Base-by-base conservation (phyloP, 2,329 filamentous ascomycete species). In the Exophiala viscosa region DNA sequence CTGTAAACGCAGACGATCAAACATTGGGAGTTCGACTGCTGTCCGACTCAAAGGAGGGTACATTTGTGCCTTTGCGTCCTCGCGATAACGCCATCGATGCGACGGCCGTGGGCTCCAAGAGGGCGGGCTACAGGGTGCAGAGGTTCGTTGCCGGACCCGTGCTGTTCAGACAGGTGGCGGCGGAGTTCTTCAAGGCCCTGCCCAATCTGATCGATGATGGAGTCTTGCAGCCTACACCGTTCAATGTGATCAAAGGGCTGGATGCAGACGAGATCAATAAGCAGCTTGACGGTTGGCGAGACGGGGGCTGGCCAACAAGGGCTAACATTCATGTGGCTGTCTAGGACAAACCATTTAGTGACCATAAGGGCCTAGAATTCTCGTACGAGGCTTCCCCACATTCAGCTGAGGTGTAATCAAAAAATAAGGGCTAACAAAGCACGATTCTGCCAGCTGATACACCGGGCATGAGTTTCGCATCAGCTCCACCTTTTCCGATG, bases 21-120 rank as follows among this genome's bases (percentile, higher is more conserved):
- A 38, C 44, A 14, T 18, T 11, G 5, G 28, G 33, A 32, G 33
- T 46, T 17, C 44, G 44, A 18, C 17, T 46, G 32, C 15, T 46
- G 10, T 46, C 44, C 13, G 17, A 46, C 31, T 9, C 32, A 15
- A 46, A 46, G 32, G 36, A 46, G 13, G 44, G 44, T 18, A 46
- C 44, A 11, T 35, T 46, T 5, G 44, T 46, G 13, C 44, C 44
- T 3, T 10, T 46, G 14, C 32, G 32, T 3, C n/a, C 32, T 5
- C 44, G 31, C 6, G 31, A 13, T 13, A 35, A 46, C 17, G 36
- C 31, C 2, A 14, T 46, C 32, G 44, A 46, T 34, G 44, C 35
- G 39, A 9, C 32, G 17, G 17, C 39, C 39, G 18, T 42, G 11
- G 39, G 39, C 7, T 17, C 39, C 18, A 42, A 42, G 39, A 18